phyloP scores from a whole-genome alignment of 139 green algal species.

The Pleodorina starrii region DNA sequence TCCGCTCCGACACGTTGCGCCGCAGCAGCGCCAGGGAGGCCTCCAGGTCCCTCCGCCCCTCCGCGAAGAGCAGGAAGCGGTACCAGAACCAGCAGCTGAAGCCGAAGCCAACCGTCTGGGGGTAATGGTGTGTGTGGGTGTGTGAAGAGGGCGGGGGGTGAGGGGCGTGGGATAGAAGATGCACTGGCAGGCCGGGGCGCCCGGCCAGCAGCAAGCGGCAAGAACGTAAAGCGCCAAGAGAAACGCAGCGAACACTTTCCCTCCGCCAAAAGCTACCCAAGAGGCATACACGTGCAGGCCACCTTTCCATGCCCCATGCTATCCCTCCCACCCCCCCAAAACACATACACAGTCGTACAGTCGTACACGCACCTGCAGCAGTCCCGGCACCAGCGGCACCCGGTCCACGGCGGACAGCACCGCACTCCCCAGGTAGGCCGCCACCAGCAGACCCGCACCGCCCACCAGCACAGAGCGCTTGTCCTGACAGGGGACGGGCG shows the following conservation, averaged over 20 bases:
- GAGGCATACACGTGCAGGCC: too few relatives aligned
- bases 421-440: neutral
- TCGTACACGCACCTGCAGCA: neutral
- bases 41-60: slow-evolving; percentile 3
- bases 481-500: neutral
- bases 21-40: neutral
- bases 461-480: slow-evolving; percentile 19
- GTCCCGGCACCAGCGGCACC: neutral
- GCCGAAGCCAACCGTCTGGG: slow-evolving; percentile 4
- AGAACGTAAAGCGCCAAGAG: too few relatives aligned
- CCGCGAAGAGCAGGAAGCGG: slow-evolving; percentile 30
- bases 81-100: slow-evolving; percentile 28
- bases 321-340: too few relatives aligned
- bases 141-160: neutral
- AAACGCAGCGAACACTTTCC: too few relatives aligned
- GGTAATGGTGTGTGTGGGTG: neutral
- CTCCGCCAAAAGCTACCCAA: too few relatives aligned
- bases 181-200: too few relatives aligned
- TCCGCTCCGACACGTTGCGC: neutral
- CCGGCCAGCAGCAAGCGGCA: too few relatives aligned
- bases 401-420: slow-evolving; percentile 27
- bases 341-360: neutral
- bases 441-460: neutral
- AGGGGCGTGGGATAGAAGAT: neutral
- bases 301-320: too few relatives aligned